phyloP scores from a whole-genome alignment of 257 asterid genomes.

The Fraxinus cuspidata region DNA sequence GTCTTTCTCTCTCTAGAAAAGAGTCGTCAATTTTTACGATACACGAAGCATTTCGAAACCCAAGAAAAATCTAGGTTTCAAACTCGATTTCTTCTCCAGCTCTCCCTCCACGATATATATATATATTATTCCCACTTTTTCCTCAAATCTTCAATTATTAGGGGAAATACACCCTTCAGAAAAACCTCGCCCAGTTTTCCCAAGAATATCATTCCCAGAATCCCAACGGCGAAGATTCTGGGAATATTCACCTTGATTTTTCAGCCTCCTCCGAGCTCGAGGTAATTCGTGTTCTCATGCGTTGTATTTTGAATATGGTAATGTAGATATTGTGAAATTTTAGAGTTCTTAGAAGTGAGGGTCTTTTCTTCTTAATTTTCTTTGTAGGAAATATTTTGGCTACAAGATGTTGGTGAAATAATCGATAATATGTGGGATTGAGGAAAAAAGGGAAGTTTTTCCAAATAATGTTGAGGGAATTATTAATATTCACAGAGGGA shows the following conservation, averaged over 20 bases:
- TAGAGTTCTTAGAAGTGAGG: neutral
- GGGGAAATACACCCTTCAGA: slow-evolving; percentile 10
- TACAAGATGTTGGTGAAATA: too few species aligned
- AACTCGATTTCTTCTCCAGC: slow-evolving; percentile 25
- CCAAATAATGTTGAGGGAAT: neutral
- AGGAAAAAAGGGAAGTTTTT: slow-evolving; percentile 23
- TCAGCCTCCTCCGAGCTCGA: slow-evolving; percentile 14
- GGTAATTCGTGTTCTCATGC: slow-evolving; percentile 36
- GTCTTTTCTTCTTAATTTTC: neutral
- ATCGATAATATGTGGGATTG: slow-evolving; percentile 8
- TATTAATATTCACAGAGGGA: slow-evolving; percentile 34
- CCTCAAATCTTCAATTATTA: slow-evolving; percentile 22
- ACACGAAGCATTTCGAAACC: slow-evolving; percentile 23
- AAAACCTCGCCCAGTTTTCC: too few species aligned
- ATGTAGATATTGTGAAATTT: slow-evolving; percentile 1
- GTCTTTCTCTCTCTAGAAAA: slow-evolving; percentile 27
- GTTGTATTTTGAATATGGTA: neutral
- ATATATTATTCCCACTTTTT: slow-evolving; percentile 20
- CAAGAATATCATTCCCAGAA: slow-evolving; percentile 6
- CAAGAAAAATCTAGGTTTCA: slow-evolving; percentile 40
- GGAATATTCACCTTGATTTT: slow-evolving; percentile 22
- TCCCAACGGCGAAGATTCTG: slow-evolving; percentile 11
- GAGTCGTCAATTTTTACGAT: slow-evolving; percentile 25
- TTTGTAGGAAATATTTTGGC: slow-evolving; percentile 20
- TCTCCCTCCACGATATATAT: slow-evolving; percentile 7